Base-by-base conservation (phyloP, 257 asterid species). In the Scutellaria galericulata region DNA sequence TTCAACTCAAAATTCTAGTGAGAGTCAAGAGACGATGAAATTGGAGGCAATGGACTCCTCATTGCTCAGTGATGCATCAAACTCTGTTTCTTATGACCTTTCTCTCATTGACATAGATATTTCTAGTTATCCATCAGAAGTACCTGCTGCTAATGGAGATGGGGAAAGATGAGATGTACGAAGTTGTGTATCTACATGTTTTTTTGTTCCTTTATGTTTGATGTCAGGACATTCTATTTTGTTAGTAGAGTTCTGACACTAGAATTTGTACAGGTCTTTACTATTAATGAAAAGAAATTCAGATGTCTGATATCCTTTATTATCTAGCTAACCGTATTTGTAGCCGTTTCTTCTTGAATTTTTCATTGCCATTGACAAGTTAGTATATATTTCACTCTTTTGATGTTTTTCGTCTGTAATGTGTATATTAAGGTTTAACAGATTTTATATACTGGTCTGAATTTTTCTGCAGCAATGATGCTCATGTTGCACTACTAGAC, bases 31-130 rank as follows among this genome's bases (percentile, higher is more conserved):
- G 56, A 59, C 75, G 13, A 64, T 57, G 20, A 93, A 86, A 75
- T 31, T 85, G 0, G 97, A 91, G 82, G 90, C 93, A 61, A 70
- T 74, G 67, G 70, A 83, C 76, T 75, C 90, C 42, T 83, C 97
- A 5, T 80, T 89, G 78, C 92, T 89, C 22, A 75, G 77, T 81
- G 82, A 85, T 48, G 72, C 87, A 24, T 82, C 96, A 31, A 74
- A 64, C 68, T 14, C 87, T 18, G 79, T 31, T 40, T 76, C 91
- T 7, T 88, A 91, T 61, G 98, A 91, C 74, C 75, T 88, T 51
- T 76, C 93, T 8, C 89, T 91, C 44, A 85, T 89, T 57, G 99
- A 94, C 73, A 75, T 89, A 42, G 99, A 94, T 75, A 81, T 94
- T 79, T 88, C 95, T 54, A 82, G 45, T 73, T 77, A 88, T 78